Base-by-base conservation (phyloP, 2,329 filamentous ascomycete genomes). In the Colletotrichum kahawae region DNA sequence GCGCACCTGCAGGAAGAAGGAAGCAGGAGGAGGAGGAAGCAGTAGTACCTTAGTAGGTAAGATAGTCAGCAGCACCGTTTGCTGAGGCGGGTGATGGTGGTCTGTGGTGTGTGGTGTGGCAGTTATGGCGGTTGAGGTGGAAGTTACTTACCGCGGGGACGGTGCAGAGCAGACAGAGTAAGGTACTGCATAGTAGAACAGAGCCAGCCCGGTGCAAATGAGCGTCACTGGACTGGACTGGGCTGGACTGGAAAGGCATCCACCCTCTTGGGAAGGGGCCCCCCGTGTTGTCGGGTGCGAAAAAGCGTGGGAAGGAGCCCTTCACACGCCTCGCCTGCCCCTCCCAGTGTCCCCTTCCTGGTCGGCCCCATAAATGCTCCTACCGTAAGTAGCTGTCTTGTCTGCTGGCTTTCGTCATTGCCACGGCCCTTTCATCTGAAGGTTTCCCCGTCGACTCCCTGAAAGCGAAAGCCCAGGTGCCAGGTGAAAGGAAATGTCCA, bases 401-500 rank as follows among this genome's bases (percentile, higher is more conserved):
- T 31, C 43, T 64, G 73, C 69, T 64, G 63, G 27, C 73, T 73
- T 75, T 75, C 73, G 73, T 75, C 73, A 75, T 75, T 73, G 69
- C 69, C 73, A 75, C 73, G 34, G 69, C 69, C 73, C 57, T 75
- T 75, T 75, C 73, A 64, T 75, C 73, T 68, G 73, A 75, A 68
- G 73, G 71, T 24, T 72, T 68, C 43, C 68, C 67, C 31, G 59
- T 70, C 59, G 59, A 65, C 71, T 74, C 27, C 60, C 69, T 67
- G 67, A 60, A 60, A 59, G 43, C 43, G 43, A 48, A 13, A 48
- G 43, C 43, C 43, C n/a, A 48, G 43, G 43, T n/a, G 43, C 43
- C n/a, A 48, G 43, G 43, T 48, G 43, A 48, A 48, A 48, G 43
- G 43, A 43, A 74, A 66, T 36, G 36, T 43, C 67, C 68, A 43